Base-by-base conservation (phyloP, 495 filamentous ascomycete genomes). In the Trichocladium uniseriatum region DNA sequence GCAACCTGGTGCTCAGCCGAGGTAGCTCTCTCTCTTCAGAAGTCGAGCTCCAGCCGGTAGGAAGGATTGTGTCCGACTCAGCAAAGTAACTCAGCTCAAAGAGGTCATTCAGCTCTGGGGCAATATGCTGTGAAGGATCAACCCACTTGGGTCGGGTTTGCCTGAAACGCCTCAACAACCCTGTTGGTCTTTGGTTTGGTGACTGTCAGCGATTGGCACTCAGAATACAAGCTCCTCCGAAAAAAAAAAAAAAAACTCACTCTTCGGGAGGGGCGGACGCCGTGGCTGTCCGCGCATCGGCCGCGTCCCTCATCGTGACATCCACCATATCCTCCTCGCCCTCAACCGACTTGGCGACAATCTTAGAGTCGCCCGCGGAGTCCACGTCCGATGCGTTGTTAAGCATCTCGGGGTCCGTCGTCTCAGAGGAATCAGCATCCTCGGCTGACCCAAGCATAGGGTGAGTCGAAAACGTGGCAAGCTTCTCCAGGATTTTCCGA, bases 271-370 rank as follows among this genome's bases (percentile, higher is more conserved):
- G 8, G n/a, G 22, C 29, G 9, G 55, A 31, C 15, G 41, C 38
- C 5, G 38, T 20, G 6, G 49, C 27, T 16, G 51, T 65, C 56
- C 45, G 56, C 2, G 38, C 29, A 55, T 53, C 70, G 6, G 62
- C 56, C 7, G 67, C 70, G 53, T 90, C 84, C 10, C 76, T 77
- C 86, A 94, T 90, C 1, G 85, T 86, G 19, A 98, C 81, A 60
- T 96, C 85, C 3, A 97, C 87, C 53, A 95, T 80, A 42, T 86
- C 87, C 53, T 95, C 89, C 63, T 95, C 91, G 5, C 87, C 88
- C 53, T 89, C 83, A 10, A 95, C 80, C 7, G 89, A 95, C 43
- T 69, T 71, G 18, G 84, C 82, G 53, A 84, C 75, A 40, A 94
- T 72, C 54, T 81, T 82, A 6, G 79, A 76, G 52, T 84, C 86